phyloP scores from a whole-genome alignment of 208 protist genomes.

The Blastocrithidia nonstop region DNA sequence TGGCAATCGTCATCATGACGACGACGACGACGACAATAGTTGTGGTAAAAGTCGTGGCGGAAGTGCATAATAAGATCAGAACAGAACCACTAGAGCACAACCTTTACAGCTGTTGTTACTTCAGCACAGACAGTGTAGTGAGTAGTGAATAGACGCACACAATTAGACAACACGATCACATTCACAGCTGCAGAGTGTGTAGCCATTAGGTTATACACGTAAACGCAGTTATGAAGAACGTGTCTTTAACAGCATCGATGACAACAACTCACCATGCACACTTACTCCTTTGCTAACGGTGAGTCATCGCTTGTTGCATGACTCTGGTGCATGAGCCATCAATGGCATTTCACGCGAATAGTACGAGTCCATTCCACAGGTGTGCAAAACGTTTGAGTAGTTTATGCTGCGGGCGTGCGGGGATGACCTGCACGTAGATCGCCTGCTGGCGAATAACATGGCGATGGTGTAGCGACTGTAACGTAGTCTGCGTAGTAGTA shows the following conservation, averaged over 20 bases:
- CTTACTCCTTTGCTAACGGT: no score
- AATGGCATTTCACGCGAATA: conserved; percentile 2
- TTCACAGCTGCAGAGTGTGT: not conserved
- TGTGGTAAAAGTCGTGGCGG: no score
- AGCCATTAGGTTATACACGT: not conserved
- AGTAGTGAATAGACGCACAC: no score
- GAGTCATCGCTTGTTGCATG: not conserved
- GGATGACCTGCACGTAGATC: not conserved
- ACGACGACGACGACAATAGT: no score
- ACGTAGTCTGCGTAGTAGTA: no score
- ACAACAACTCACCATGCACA: not conserved
- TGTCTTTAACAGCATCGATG: not conserved
- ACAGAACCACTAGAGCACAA: no score
- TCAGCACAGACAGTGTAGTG: no score
- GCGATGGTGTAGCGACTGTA: no score
- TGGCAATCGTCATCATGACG: no score
- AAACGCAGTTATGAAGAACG: not conserved
- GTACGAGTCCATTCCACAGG: not conserved
- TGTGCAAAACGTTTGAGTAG: not conserved
- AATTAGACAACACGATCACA: not conserved
- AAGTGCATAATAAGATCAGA: no score
- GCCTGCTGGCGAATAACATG: no score
- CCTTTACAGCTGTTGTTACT: no score
- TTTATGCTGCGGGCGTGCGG: not conserved
- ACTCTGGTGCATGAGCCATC: not conserved